These are phyloP conservation scores for Emydomyces testavorans DNA, from an alignment of 2,329 filamentous ascomycete species.

Conservation along the genomic window DNA sequence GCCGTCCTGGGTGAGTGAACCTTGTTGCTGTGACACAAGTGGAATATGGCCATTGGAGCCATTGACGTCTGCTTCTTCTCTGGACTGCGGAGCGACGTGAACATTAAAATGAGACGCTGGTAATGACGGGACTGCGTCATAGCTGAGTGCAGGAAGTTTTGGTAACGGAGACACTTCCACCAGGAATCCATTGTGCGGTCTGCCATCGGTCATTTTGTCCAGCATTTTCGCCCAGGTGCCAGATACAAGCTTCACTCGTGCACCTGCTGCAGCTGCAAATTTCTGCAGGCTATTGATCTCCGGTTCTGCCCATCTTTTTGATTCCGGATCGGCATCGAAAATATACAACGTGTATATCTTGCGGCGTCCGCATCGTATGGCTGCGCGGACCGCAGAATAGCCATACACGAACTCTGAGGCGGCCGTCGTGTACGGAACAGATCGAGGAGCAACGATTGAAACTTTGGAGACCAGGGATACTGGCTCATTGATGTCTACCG, in stretches of 20 bases:
- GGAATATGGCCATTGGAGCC: constrained; percentile 47
- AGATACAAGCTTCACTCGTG: constrained; percentile 51
- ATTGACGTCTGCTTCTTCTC: constrained; percentile 64
- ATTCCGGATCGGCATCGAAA: constrained; percentile 46
- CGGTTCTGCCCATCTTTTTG: constrained; percentile 18
- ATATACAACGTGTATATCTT: constrained; percentile 79
- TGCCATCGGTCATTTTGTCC: constrained; percentile 68
- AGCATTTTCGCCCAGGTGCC: constrained; percentile 54
- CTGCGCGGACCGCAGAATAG: constrained; percentile 65
- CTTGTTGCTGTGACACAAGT: constrained; percentile 15
- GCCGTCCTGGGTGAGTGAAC: neutral
- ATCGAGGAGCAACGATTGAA: constrained; percentile 26
- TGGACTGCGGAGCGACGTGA: constrained; percentile 53
- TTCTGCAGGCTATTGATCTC: constrained; percentile 26
- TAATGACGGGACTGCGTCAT: constrained; percentile 42
- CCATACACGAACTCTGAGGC: constrained; percentile 90
- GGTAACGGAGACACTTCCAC: constrained; percentile 79
- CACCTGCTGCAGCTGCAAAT: constrained; percentile 31
- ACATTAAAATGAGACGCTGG: constrained; percentile 46
- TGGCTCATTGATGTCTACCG: neutral
- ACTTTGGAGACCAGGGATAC: constrained; percentile 8
- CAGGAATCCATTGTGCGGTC: constrained; percentile 82
- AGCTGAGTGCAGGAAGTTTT: constrained; percentile 51
- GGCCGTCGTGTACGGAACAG: constrained; percentile 63
- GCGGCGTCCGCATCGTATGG: constrained; percentile 56